These are phyloP conservation scores for Calycina marina DNA, from an alignment of 2,329 filamentous ascomycete genomes.

Conservation along the genomic window DNA sequence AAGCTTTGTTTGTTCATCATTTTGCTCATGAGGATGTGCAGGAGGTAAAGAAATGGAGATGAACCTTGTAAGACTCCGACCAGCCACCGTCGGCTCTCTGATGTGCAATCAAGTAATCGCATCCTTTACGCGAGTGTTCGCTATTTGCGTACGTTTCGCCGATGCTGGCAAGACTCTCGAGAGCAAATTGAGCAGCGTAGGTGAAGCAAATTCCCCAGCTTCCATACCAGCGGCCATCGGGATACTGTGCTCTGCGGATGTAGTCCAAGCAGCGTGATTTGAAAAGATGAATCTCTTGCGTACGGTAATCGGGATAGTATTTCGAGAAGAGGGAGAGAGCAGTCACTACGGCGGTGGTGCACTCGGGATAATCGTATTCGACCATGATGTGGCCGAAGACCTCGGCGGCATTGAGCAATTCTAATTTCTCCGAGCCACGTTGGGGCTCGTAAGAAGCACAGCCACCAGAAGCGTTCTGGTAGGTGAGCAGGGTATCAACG, in stretches of 20 bases:
- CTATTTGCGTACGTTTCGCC: constrained; percentile 73
- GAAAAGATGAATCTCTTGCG: constrained; percentile 58
- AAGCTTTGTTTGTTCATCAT: constrained; percentile 7
- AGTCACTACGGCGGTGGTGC: constrained; percentile 87
- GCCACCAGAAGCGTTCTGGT: constrained; percentile 76
- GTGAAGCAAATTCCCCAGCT: constrained; percentile 98
- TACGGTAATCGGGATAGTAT: constrained; percentile 68
- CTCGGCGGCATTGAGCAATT: constrained; percentile 86
- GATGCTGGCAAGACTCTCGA: constrained; percentile 69
- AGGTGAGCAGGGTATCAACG: constrained; percentile 77
- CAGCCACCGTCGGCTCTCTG: constrained; percentile 86
- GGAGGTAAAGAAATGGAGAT: constrained; percentile 1
- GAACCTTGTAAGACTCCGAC: constrained; percentile 81
- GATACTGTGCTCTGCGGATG: constrained; percentile 64
- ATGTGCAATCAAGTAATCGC: constrained; percentile 71
- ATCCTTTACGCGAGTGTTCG: constrained; percentile 55
- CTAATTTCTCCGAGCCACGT: constrained; percentile 62
- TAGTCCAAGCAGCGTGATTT: constrained; percentile 63
- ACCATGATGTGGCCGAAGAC: constrained; percentile 98
- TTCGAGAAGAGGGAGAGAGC: constrained; percentile 70
- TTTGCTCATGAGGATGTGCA: constrained; percentile 1
- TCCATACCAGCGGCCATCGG: constrained; percentile 93
- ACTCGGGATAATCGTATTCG: constrained; percentile 96
- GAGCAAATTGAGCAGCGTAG: constrained; percentile 90
- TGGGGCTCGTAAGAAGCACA: constrained; percentile 83